Percentiles rank a stretch among this genome's conserved stretches.
phyloP scores from a whole-genome alignment of 495 filamentous ascomycete species.

The Penicillium paxilli region DNA sequence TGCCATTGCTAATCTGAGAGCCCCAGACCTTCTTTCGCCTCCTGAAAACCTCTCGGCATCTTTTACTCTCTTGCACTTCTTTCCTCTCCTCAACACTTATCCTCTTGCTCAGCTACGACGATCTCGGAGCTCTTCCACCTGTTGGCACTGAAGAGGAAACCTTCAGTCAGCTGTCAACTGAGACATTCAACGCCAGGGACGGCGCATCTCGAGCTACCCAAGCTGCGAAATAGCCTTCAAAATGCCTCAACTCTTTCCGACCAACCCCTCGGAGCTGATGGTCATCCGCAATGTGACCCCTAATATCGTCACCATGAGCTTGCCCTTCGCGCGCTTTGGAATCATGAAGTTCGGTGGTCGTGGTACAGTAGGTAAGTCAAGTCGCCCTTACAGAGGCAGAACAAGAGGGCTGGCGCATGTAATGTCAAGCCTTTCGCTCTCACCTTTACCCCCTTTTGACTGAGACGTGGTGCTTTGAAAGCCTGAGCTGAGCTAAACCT shows the following conservation, averaged over 20 bases:
- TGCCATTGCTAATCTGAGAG: no score
- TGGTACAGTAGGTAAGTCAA: slow-evolving; percentile 72
- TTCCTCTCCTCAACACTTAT: no score
- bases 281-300: slow-evolving; percentile 82
- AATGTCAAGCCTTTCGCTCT: not conserved
- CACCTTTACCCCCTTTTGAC: not conserved
- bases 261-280: slow-evolving; percentile 75
- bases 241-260: slow-evolving; percentile 51
- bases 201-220: not conserved
- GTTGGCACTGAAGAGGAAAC: no score
- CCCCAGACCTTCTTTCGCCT: no score
- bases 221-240: not conserved
- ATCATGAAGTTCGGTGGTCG: slow-evolving; percentile 79
- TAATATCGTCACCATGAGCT: slow-evolving; percentile 76
- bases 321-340: slow-evolving; percentile 84
- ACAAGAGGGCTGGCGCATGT: not conserved
- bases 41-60: no score
- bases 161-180: not conserved
- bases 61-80: no score
- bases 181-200: slow-evolving; percentile 20
- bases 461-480: not conserved
- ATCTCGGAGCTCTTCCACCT: no score
- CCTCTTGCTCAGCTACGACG: no score
- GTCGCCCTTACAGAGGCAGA: slow-evolving; percentile 4
- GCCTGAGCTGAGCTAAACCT: slow-evolving; percentile 3